Percentiles rank a stretch among this genome's conserved stretches.
Conservation (phyloP, 2,329 filamentous ascomycete genomes). For the Neurospora crassa region DNA sequence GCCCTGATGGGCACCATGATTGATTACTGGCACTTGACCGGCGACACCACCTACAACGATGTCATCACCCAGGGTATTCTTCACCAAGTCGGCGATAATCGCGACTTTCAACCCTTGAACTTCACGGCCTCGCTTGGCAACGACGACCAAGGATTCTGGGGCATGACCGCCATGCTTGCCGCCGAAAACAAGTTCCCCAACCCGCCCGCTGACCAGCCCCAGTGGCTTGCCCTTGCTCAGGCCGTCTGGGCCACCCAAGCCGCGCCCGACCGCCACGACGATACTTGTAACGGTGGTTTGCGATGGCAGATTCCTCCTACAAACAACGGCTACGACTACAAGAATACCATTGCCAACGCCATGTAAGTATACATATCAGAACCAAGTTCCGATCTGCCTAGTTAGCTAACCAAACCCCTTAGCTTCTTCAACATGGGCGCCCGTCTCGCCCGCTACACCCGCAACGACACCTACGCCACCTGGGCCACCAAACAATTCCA, state of each 20-base stretch:
- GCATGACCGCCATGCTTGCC: constrained; percentile 56
- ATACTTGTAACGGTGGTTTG: constrained; percentile 58
- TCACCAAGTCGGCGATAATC: constrained; percentile 45
- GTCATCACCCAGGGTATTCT: constrained; percentile 46
- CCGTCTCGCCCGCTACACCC: constrained; percentile 62
- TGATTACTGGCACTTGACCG: constrained; percentile 62
- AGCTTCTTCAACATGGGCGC: constrained; percentile 57
- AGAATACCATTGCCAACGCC: constrained; percentile 34
- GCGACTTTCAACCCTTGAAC: constrained; percentile 51
- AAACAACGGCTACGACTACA: constrained; percentile 71
- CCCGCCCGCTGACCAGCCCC: constrained; percentile 41
- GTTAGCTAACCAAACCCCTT: constrained; percentile 45
- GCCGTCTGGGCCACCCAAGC: constrained; percentile 59
- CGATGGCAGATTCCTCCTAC: constrained; percentile 70
- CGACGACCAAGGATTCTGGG: constrained; percentile 66
- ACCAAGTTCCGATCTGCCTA: not conserved
- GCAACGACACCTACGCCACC: constrained; percentile 53
- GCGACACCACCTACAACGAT: constrained; percentile 53
- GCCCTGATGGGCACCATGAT: constrained; percentile 60
- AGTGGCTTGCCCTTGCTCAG: constrained; percentile 59
- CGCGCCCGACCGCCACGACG: constrained; percentile 50
- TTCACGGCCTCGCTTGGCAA: constrained; percentile 50
- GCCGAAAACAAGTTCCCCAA: constrained; percentile 56
- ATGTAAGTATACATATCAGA: not conserved
- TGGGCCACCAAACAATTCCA: constrained; percentile 54